Percentiles rank a stretch among this genome's conserved stretches.
These are phyloP conservation scores for Penicillium sp. DNA, from an alignment of 2,329 filamentous ascomycete species.

Conservation along the genomic window DNA sequence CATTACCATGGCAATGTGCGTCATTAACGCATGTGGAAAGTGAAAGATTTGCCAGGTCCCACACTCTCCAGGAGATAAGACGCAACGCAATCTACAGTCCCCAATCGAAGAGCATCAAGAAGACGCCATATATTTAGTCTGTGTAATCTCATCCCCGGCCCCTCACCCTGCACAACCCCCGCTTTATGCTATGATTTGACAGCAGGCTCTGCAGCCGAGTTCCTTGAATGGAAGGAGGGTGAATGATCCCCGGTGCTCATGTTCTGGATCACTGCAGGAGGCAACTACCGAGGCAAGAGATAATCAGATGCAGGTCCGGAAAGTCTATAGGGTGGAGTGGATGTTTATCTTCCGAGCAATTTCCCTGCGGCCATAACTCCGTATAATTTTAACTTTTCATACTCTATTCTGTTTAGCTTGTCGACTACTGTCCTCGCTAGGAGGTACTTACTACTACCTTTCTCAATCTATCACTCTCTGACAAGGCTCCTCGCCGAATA, in stretches of 20 bases:
- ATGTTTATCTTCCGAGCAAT: background rate
- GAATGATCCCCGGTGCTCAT: background rate
- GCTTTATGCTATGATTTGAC: background rate
- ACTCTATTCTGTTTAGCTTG: no score
- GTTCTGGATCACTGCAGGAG: background rate
- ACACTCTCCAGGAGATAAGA: background rate
- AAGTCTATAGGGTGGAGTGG: background rate
- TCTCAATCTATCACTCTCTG: no score
- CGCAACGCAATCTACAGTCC: background rate
- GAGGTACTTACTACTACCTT: background rate
- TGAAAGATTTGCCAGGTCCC: background rate
- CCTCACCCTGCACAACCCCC: conserved; percentile 1
- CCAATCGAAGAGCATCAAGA: no score
- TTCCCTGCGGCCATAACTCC: background rate
- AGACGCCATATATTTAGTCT: background rate
- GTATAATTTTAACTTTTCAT: background rate
- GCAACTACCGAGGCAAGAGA: background rate
- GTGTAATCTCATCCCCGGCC: conserved; percentile 3
- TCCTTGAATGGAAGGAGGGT: background rate
- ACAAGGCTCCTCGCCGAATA: background rate
- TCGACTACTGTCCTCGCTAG: no score
- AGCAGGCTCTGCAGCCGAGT: background rate
- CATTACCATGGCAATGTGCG: background rate
- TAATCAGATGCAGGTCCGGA: conserved; percentile 5
- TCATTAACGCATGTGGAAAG: background rate